Conservation (phyloP, 331 rosid species). For the Phaseolus coccineus region DNA sequence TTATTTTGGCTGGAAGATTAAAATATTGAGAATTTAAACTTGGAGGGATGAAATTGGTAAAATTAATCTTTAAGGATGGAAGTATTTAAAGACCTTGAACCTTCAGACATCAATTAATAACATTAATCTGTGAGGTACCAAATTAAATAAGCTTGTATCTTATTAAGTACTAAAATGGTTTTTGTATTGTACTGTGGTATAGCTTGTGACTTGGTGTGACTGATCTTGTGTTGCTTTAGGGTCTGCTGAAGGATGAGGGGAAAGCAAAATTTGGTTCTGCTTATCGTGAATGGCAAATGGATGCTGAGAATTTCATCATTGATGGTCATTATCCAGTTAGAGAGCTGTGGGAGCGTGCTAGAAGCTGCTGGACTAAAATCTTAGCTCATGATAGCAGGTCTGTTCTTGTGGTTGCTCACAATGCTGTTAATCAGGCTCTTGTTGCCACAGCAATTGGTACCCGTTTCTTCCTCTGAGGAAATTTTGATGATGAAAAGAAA, state of each 20-base stretch:
- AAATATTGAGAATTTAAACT: neutral
- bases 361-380: conserved; percentile 79
- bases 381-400: conserved; percentile 81
- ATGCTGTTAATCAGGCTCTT: conserved; percentile 99
- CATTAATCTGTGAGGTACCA: neutral
- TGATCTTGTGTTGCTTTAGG: conserved; percentile 58
- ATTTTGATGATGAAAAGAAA: conserved; percentile 19
- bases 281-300: conserved; percentile 84
- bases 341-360: conserved; percentile 90
- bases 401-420: conserved; percentile 95
- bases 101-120: neutral
- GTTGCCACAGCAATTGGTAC: conserved; percentile 91
- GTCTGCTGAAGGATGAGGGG: conserved; percentile 89
- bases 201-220: conserved; percentile 32
- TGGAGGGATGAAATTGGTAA: neutral
- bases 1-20: neutral
- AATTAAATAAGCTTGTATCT: neutral
- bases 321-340: conserved; percentile 96
- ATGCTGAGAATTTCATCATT: conserved; percentile 77
- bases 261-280: conserved; percentile 77
- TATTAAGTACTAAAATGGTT: conserved; percentile 12
- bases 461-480: conserved; percentile 45
- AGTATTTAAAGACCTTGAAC: neutral
- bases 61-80: neutral
- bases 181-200: neutral